phyloP scores from a whole-genome alignment of 768 basidiomycete species.

The Trichaptum fuscoviolaceum region DNA sequence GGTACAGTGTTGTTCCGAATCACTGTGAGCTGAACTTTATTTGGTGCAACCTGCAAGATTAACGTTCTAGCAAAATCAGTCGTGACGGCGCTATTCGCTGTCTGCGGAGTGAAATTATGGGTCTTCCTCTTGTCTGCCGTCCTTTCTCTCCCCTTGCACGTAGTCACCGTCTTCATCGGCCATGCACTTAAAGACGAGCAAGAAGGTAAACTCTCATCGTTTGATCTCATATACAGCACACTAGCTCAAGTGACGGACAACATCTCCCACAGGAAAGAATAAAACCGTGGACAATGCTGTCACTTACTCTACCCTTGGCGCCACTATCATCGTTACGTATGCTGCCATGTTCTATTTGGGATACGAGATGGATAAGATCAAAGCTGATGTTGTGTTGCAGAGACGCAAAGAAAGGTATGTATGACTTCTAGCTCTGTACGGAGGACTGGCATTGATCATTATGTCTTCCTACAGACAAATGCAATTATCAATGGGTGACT shows the following conservation, averaged over 20 bases:
- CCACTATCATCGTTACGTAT: slow-evolving; percentile 33
- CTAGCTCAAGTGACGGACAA: background rate
- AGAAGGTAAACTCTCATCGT: background rate
- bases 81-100: slow-evolving; percentile 34
- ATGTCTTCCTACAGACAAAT: background rate
- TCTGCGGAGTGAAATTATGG: slow-evolving; percentile 36
- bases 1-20: slow-evolving; percentile 30
- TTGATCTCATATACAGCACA: background rate
- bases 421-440: background rate
- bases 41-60: background rate
- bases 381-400: slow-evolving; percentile 14
- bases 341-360: slow-evolving; percentile 35
- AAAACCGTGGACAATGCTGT: slow-evolving; percentile 26
- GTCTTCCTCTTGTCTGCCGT: slow-evolving; percentile 35
- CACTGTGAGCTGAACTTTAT: slow-evolving; percentile 19
- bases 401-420: slow-evolving; percentile 16
- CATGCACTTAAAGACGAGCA: slow-evolving; percentile 15
- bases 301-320: slow-evolving; percentile 23
- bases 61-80: slow-evolving; percentile 18
- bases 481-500: background rate
- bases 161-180: slow-evolving; percentile 43
- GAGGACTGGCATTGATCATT: background rate
- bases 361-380: slow-evolving; percentile 26
- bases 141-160: slow-evolving; percentile 38
- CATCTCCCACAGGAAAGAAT: slow-evolving; percentile 8